Conservation (phyloP, 345 rosid genomes). For the Aquilaria yunnanensis region DNA sequence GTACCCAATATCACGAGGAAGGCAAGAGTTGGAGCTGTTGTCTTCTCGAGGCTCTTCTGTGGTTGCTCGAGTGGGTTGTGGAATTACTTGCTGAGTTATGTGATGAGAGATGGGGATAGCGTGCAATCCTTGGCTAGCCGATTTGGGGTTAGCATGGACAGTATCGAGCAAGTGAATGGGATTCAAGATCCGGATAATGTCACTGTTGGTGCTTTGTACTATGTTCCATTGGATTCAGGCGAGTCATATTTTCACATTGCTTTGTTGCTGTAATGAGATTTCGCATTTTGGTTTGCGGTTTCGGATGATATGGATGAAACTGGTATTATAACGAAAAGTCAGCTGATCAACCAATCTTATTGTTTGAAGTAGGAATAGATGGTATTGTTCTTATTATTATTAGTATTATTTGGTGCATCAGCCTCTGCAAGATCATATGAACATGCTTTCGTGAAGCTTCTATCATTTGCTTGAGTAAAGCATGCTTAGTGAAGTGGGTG, state of each 20-base stretch:
- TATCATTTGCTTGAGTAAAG: neutral
- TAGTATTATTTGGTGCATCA: neutral
- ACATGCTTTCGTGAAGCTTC: neutral
- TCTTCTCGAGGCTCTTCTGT: slow-evolving; percentile 75
- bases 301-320: neutral
- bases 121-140: slow-evolving; percentile 79
- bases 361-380: neutral
- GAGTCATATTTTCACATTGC: slow-evolving; percentile 8
- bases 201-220: slow-evolving; percentile 67
- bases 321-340: too few species aligned
- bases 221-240: slow-evolving; percentile 90
- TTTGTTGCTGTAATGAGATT: neutral
- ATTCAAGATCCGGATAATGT: slow-evolving; percentile 70
- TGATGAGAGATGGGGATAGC: slow-evolving; percentile 65
- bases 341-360: neutral
- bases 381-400: neutral
- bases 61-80: slow-evolving; percentile 94
- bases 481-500: neutral
- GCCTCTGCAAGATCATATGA: neutral
- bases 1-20: slow-evolving; percentile 44
- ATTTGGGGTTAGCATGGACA: slow-evolving; percentile 92
- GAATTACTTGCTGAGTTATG: slow-evolving; percentile 96
- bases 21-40: slow-evolving; percentile 59
- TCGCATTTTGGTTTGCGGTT: neutral
- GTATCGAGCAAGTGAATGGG: slow-evolving; percentile 69